These are phyloP conservation scores for Thraustotheca clavata DNA, from an alignment of 352 stramenopile genomes.

Conservation along the genomic window DNA sequence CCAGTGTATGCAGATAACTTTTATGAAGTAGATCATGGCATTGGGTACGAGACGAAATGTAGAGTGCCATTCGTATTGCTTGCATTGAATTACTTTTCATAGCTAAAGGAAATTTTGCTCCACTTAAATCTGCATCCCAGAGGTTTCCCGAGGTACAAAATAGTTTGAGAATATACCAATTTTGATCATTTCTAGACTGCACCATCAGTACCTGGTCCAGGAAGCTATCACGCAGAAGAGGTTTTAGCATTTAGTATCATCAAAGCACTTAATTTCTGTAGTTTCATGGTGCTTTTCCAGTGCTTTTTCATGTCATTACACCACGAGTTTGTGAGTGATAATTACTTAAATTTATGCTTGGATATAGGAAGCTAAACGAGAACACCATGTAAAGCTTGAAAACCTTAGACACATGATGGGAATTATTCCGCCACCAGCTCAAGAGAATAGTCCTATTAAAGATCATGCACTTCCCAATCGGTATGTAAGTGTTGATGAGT, in stretches of 20 bases:
- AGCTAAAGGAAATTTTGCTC: conserved; percentile 8
- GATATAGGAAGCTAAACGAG: background rate
- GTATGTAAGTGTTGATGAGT: background rate
- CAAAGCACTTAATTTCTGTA: background rate
- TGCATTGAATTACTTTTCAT: background rate
- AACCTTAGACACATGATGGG: conserved; percentile 9
- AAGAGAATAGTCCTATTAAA: background rate
- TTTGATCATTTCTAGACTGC: background rate
- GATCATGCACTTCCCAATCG: background rate
- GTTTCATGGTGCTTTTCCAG: conserved; percentile 18
- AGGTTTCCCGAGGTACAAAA: conserved; percentile 9
- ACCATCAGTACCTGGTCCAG: background rate
- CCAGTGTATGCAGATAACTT: conserved; percentile 7
- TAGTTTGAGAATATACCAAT: background rate
- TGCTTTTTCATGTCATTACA: background rate
- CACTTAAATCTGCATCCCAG: conserved; percentile 15
- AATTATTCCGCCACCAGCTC: background rate
- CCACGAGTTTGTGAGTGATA: background rate
- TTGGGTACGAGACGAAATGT: conserved; percentile 17
- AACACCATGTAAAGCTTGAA: background rate
- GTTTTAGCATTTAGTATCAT: background rate
- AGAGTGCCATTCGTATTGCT: background rate
- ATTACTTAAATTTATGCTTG: background rate
- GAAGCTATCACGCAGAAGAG: background rate
- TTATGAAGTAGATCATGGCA: conserved; percentile 16